Evolutionary conservation across 768 basidiomycete genomes (phyloP), one percentile per base, ranked within the genome.

Genomic region (Chlorophyllum brunneum): DNA sequence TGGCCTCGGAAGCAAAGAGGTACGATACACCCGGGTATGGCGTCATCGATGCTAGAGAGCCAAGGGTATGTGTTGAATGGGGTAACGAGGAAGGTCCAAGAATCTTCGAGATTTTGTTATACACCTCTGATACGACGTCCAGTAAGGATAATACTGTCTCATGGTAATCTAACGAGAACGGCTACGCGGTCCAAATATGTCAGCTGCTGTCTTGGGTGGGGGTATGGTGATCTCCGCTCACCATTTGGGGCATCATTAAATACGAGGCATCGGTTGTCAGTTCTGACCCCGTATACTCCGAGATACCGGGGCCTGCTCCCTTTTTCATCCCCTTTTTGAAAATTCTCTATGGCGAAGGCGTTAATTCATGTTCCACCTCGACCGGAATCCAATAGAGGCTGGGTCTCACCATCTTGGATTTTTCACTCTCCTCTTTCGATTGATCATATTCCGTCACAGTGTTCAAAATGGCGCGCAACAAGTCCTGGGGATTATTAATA

Each of bases 101-200:
- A 46, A 92, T 80, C 61, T 83, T 83, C 7, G 80, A 80, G 34
- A 95, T 86, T 67, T 91, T 92, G 68, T 88, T 84, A 72, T 95
- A 95, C 26, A 91, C 82, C 62, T 93, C 91, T 15, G 89, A 88
- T 34, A 95, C 78, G 42, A 95, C 87, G 63, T 95, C 93, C 48
- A 93, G 83, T 23, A 93, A 82, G 29, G 92, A 91, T 48, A 92
- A 80, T 30, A 94, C 80, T 8, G 88, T 89, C 68, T 95, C 88
- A 58, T 90, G 86, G 63, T 95, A 95, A 67, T 95, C 92, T 49
- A 95, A 66, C 2, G 85, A 73, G 68, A 94, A 95, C n/a, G 92
- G 88, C 92, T 93, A 47, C 46, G 8, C n/a, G 48, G 34, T 22
- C 20, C 23, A 46, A 53, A 38, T 46, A 20, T 46, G 49, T 54